Base-by-base conservation (phyloP, 2,329 filamentous ascomycete genomes). In the Hypoxylon sp. region DNA sequence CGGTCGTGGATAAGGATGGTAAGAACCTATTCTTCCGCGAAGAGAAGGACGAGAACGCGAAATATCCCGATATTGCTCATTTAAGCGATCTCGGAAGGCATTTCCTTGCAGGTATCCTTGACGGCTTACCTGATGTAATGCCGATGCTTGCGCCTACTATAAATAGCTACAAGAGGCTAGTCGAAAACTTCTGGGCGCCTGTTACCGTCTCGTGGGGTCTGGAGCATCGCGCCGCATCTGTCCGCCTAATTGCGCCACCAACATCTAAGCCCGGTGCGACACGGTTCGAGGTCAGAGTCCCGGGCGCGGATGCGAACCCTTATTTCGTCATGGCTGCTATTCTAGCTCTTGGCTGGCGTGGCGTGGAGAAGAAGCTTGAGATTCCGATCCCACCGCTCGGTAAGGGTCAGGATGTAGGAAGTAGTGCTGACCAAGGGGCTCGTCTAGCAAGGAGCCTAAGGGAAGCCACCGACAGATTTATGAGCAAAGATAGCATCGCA, bases 121-220 rank as follows among this genome's bases (percentile, higher is more conserved):
- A 93, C 23, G 96, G 95, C 13, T 86, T 99, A 3, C 93, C 96
- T 1, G 93, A 98, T 76, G 89, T 98, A 72, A 99, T 99, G 96
- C 96, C 96, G 0, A 85, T 98, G 64, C 85, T 99, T 11, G 96
- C 95, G 0, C 96, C 96, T 0, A 99, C 93, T 0, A 88, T 99
- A 76, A 99, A 99, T 85, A 97, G 93, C 68, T 99, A 99, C 85
- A 99, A 99, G 82, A 91, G 96, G 2, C 87, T 99, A 0, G 96
- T 99, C 2, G 96, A 99, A 83, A 98, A 98, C 82, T 98, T 98
- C 82, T 99, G 96, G 96, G 96, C 96, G 0, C 96, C 96, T 0
- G 96, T 99, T 5, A 98, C 95, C 0, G 96, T 98, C 0, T 97
- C 93, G 0, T 99, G 96, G 96, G 96, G 96, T 0, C 83, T 98